phyloP scores from a whole-genome alignment of 352 stramenopile species.

The Phytophthora rubi region DNA sequence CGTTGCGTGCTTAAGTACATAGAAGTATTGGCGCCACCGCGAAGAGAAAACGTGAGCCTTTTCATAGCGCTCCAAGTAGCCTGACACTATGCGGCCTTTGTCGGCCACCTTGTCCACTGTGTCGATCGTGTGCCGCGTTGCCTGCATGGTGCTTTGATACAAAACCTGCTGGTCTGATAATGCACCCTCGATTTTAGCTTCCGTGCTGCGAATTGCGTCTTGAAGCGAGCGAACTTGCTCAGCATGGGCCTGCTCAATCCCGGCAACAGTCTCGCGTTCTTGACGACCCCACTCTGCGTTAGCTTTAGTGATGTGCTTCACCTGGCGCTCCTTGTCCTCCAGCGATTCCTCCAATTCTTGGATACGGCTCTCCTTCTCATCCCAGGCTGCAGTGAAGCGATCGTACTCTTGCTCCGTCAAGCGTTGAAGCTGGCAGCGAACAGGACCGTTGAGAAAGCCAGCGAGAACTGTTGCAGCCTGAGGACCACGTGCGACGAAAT shows the following conservation, averaged over 20 bases:
- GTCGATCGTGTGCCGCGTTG: slow-evolving; percentile 76
- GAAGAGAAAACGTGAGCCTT: slow-evolving; percentile 77
- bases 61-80: slow-evolving; percentile 80
- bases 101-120: slow-evolving; percentile 75
- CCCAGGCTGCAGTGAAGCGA: slow-evolving; percentile 59
- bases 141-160: slow-evolving; percentile 82
- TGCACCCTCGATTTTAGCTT: slow-evolving; percentile 55
- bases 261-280: slow-evolving; percentile 52
- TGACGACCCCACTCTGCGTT: slow-evolving; percentile 59
- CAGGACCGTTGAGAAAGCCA: slow-evolving; percentile 63
- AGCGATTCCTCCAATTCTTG: slow-evolving; percentile 57
- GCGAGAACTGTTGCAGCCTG: slow-evolving; percentile 55
- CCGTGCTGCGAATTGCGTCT: slow-evolving; percentile 42
- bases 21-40: slow-evolving; percentile 83
- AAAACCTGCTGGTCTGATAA: slow-evolving; percentile 65
- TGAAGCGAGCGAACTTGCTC: slow-evolving; percentile 49
- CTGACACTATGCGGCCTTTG: slow-evolving; percentile 68
- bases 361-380: slow-evolving; percentile 56
- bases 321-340: slow-evolving; percentile 52
- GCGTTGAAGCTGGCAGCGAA: slow-evolving; percentile 52
- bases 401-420: slow-evolving; percentile 66
- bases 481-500: slow-evolving; percentile 71
- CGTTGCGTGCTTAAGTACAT: slow-evolving; percentile 68
- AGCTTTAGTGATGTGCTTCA: slow-evolving; percentile 51
- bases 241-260: slow-evolving; percentile 54